Percentiles rank a stretch among this genome's conserved stretches.
These are phyloP conservation scores for Aegilops sharonensis DNA, from an alignment of 176 grass and related monocot species.

Conservation along the genomic window DNA sequence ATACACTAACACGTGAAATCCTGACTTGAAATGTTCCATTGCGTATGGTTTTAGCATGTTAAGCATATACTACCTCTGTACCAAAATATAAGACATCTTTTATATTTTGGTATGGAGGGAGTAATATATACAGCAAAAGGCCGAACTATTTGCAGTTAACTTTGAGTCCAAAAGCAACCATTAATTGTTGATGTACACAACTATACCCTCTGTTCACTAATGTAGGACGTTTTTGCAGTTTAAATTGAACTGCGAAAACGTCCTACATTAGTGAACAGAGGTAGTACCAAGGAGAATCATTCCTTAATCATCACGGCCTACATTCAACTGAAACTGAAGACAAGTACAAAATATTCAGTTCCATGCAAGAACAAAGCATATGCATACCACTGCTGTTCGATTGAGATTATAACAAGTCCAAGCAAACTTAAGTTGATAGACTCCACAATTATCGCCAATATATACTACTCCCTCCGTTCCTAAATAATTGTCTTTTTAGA, in stretches of 20 bases:
- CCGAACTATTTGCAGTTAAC: neutral
- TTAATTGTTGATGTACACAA: neutral
- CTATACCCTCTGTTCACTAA: neutral
- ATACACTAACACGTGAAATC: neutral
- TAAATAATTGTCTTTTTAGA: too few species aligned
- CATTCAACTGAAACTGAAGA: slow-evolving; percentile 9
- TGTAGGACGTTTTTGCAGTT: too few species aligned
- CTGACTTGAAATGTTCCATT: neutral
- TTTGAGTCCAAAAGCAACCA: neutral
- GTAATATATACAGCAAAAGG: neutral
- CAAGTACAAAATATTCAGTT: neutral
- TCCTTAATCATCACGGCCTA: neutral
- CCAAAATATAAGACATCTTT: too few species aligned
- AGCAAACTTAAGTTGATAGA: neutral
- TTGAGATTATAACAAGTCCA: neutral
- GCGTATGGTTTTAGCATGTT: neutral
- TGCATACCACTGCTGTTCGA: neutral
- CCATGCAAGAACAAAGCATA: neutral
- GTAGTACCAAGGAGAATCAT: neutral
- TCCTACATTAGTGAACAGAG: too few species aligned
- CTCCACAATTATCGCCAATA: neutral
- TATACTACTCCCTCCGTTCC: neutral
- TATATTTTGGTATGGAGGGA: too few species aligned
- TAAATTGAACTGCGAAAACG: too few species aligned
- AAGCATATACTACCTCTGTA: neutral